Base-by-base conservation (phyloP, 352 stramenopile species). In the Sclerospora graminicola region DNA sequence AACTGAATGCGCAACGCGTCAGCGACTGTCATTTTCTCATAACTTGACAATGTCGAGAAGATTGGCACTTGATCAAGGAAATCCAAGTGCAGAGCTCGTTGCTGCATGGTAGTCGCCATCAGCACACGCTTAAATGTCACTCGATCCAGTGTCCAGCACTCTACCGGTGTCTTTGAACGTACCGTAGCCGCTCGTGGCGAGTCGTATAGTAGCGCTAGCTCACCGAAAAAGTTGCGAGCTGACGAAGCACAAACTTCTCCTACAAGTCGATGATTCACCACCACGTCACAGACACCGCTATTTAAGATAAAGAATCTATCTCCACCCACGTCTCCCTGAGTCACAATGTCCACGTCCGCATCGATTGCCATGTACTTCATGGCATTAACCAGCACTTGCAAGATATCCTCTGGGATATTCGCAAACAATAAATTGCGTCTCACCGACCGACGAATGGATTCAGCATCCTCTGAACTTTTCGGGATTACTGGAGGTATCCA, bases 181-280 rank as follows among this genome's bases (percentile, higher is more conserved):
- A 95, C 78, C 2, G 90, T 97, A 1, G 90, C 90, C 5, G 82
- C 79, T 31, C 92, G 52, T 10, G 94, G 86, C 21, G 81, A 73
- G 48, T 96, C 82, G 58, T 97, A 97, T 26, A 98, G 71, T 33
- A 97, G 65, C 7, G 92, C 92, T 21, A 98, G 63, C 66, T 98
- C 92, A 16, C 92, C 92, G 49, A 97, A 98, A 45, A 71, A 84
- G 28, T 83, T 76, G 29, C 71, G 63, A 10, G 60, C 43, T 0
- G 59, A 71, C 2, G 95, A 69, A 27, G 58, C 63, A 44, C 71
- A 60, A 11, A 81, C 57, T 27, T 76, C 60, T 20, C 74, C 76
- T 2, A 76, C 62, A 7, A 90, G 66, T 38, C 76, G 66, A 1
- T 51, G 41, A 27, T 87, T 60, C 10, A 89, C 74, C 4, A 70